Conservation (phyloP, 305 asterid species). For the Fraxinus albicans region DNA sequence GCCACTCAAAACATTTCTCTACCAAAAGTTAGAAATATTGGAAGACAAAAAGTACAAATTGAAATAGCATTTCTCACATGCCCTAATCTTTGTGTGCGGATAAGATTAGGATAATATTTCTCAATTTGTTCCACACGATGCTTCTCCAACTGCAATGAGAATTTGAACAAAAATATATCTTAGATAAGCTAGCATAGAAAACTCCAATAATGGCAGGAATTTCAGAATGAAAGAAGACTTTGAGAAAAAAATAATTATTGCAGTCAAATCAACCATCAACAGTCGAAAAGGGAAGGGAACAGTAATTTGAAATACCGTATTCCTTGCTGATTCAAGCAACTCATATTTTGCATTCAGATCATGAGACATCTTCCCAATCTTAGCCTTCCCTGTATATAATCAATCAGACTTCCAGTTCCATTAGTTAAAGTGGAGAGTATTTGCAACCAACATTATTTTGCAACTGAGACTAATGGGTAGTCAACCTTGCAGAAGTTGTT, state of each 20-base stretch:
- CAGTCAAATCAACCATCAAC: constrained; percentile 11
- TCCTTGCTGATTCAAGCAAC: constrained; percentile 70
- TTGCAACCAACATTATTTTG: constrained; percentile 7
- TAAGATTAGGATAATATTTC: constrained; percentile 80
- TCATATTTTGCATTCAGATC: constrained; percentile 66
- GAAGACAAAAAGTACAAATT: constrained; percentile 9
- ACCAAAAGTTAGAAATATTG: neutral
- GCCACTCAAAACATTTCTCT: neutral
- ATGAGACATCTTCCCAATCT: constrained; percentile 63
- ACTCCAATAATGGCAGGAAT: constrained; percentile 5
- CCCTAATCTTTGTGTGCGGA: constrained; percentile 82
- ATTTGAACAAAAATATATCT: constrained; percentile 23
- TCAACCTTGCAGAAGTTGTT: constrained; percentile 71
- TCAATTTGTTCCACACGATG: constrained; percentile 73
- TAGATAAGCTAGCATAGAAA: constrained; percentile 18
- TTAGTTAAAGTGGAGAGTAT: constrained; percentile 11
- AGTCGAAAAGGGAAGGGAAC: constrained; percentile 3
- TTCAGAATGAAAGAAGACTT: neutral
- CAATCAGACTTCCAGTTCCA: constrained; percentile 30
- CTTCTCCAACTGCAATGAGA: constrained; percentile 70
- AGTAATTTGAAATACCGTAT: constrained; percentile 43
- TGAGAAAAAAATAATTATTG: constrained; percentile 11
- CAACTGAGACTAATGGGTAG: constrained; percentile 20
- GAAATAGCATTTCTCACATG: constrained; percentile 53
- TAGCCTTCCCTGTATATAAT: constrained; percentile 60